Conservation (phyloP, 495 filamentous ascomycete species). For the Pseudomonodictys pantanalensis region DNA sequence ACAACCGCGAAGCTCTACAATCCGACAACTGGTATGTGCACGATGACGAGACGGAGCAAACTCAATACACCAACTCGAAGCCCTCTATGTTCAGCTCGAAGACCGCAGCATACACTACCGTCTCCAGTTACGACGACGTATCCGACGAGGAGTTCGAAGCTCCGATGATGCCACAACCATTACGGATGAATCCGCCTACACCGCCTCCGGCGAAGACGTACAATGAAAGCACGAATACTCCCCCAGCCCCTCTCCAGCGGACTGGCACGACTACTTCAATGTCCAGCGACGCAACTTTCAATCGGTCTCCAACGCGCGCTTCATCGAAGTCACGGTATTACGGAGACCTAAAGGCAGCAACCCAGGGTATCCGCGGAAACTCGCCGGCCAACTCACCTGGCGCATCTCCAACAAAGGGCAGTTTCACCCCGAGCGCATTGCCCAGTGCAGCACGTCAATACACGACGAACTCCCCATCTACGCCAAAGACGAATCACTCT, state of each 20-base stretch:
- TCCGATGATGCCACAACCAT: slow-evolving; percentile 32
- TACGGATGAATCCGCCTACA: slow-evolving; percentile 38
- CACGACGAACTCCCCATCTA: slow-evolving; percentile 15
- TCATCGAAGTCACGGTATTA: slow-evolving; percentile 41
- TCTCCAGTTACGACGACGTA: slow-evolving; percentile 18
- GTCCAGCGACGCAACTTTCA: slow-evolving; percentile 23
- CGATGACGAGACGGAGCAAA: slow-evolving; percentile 4
- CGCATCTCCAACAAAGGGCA: slow-evolving; percentile 8
- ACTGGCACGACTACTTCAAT: slow-evolving; percentile 21
- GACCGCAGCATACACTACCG: slow-evolving; percentile 13
- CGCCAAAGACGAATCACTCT: background rate
- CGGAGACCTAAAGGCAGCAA: slow-evolving; percentile 43
- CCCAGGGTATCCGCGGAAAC: slow-evolving; percentile 31
- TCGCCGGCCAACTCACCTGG: slow-evolving; percentile 15
- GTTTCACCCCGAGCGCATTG: slow-evolving; percentile 2
- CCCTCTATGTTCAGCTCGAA: slow-evolving; percentile 13
- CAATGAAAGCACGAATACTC: slow-evolving; percentile 3
- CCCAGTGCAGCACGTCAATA: slow-evolving; percentile 18
- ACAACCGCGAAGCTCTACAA: slow-evolving; percentile 24
- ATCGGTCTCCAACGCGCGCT: slow-evolving; percentile 16
- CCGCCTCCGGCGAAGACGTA: slow-evolving; percentile 23
- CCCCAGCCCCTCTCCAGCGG: slow-evolving; percentile 8
- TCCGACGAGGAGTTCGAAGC: slow-evolving; percentile 30
- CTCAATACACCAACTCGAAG: slow-evolving; percentile 1
- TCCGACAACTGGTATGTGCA: slow-evolving; percentile 34